Base-by-base conservation (phyloP, 768 basidiomycete genomes). In the Podaxis mareebaensis region DNA sequence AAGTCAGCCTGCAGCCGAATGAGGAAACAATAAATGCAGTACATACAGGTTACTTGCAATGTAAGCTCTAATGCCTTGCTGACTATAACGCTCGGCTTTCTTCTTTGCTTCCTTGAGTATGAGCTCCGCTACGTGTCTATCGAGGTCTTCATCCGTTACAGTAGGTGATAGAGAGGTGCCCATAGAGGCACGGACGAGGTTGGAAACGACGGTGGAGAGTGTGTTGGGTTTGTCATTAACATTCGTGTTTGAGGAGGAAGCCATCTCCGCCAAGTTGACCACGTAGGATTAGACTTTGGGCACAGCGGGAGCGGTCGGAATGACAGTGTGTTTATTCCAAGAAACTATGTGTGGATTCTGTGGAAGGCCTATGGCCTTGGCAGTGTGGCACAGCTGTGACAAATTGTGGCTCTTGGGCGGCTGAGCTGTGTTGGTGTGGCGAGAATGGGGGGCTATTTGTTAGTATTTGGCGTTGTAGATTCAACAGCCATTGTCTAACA, bases 91-190 rank as follows among this genome's bases (percentile, higher is more conserved):
- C 69, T 91, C 87, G 38, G 94, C 94, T 75, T 95, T 93, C 80
- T 89, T 88, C 78, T 93, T 94, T 1, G 97, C 96, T 74, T 99
- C 97, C 67, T 85, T 88, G 44, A 98, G 85, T 57, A 99, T 89
- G 61, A 99, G 84, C 57, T 95, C 91, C 2, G 94, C 94, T 30
- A 99, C 93, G 70, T 93, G 92, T 51, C 86, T 84, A 76, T 99
- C 96, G 52, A 99, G 85, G 69, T 97, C 93, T 20, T 90, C 90
- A 71, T 96, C 92, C 12, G 84, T 81, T 33, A 92, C 85, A 1
- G 78, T 77, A 59, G 75, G 72, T 5, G 86, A 69, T 1, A 90
- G 77, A 0, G 91, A 83, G 15, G 84, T 67, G 52, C 92, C 92
- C 85, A 92, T 88, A 28, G 86, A 87, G 1, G 92, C 91, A 13